Evolutionary conservation across 139 green algal genomes (phyloP).

Genomic region (Tetraselmis striata): DNA sequence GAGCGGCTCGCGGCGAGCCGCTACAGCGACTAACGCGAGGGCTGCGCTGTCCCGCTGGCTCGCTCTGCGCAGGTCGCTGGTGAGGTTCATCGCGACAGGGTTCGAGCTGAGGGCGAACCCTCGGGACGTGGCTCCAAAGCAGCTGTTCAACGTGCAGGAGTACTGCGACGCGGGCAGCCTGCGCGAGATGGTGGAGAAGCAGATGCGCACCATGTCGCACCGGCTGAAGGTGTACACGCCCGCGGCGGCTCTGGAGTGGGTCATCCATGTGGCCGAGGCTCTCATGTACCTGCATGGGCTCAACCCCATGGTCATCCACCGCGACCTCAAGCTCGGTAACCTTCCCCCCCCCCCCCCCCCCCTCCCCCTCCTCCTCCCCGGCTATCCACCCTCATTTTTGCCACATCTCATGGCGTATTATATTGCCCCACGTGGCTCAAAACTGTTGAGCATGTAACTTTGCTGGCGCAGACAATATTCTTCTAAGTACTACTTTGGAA

Average conservation of each 20-base stretch:
- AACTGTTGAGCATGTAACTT: no score
- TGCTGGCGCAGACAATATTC: no score
- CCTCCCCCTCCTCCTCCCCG: no score
- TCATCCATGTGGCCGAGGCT: conserved; percentile 27
- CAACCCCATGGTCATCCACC: conserved; percentile 19
- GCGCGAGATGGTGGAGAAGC: conserved; percentile 15
- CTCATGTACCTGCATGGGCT: conserved; percentile 23
- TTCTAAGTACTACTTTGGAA: no score
- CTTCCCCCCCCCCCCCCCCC: background rate
- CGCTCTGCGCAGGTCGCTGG: background rate
- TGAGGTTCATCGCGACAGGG: background rate
- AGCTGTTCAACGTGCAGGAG: conserved; percentile 22
- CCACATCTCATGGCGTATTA: no score
- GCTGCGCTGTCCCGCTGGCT: no score
- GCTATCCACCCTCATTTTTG: no score
- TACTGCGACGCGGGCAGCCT: conserved; percentile 31
- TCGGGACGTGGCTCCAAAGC: background rate
- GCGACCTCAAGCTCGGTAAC: conserved; percentile 8
- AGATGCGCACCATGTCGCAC: conserved; percentile 22
- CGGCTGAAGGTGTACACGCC: conserved; percentile 11
- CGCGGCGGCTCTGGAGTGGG: conserved; percentile 23
- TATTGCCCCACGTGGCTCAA: no score
- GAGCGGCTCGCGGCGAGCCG: no score
- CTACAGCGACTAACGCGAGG: no score
- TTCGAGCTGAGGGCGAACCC: background rate